Evolutionary conservation across 306 rosid species (phyloP), one percentile per base, ranked within the genome.

Genomic region (Amphicarpaea edgeworthii): DNA sequence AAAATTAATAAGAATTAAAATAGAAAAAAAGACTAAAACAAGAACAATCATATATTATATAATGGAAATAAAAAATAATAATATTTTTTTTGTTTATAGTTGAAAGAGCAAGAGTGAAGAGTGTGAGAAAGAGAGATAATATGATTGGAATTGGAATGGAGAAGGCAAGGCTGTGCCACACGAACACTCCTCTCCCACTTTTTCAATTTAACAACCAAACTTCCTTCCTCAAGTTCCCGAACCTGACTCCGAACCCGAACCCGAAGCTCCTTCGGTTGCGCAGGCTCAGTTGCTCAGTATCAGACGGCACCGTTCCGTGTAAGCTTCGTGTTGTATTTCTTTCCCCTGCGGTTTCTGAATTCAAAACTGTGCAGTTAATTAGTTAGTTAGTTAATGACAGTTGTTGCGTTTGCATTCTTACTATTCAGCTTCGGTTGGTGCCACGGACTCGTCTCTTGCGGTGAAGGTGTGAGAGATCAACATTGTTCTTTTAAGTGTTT

Each of bases 401-500:
- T 77, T 63, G 58, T 70, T 26, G 19, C 37, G 23, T 17, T 47
- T 1, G 62, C 17, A 6, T 21, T 47, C 42, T 54, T 46, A 1
- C 20, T 43, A 53, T 54, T 28, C 64, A 53, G 87, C 68, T 86
- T 57, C 87, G 68, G 82, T 64, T 75, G 80, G 81, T 75, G 83
- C 81, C 19, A 23, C 38, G 41, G 89, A 87, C 73, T 76, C 70
- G 65, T 69, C 93, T 62, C 85, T 86, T 62, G 86, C 51, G 6
- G 72, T 90, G 71, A 91, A 87, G 98, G 98, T 94, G 80, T 82
- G 86, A 81, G 73, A 83, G 84, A 77, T 58, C 79, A 72, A 83
- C 83, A 77, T 58, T 55, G 62, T 47, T 47, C 21, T 24, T 1
- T 24, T 24, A 24, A 24, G 28, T 1, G 3, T 24, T 24, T n/a